Conservation (phyloP, 768 basidiomycete genomes). For the Agrocybe praecox region DNA sequence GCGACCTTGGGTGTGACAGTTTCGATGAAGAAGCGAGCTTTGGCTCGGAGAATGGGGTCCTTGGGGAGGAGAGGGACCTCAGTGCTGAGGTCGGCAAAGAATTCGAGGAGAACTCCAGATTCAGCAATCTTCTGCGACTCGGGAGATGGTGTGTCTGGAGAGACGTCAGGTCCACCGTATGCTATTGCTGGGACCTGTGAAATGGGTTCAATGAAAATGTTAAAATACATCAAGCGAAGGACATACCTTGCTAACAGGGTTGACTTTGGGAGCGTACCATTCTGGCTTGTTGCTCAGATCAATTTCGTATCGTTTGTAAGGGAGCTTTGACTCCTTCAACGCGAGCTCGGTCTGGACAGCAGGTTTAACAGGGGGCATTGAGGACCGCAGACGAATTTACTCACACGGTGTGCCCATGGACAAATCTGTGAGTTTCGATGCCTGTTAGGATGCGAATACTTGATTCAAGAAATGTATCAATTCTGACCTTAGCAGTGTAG, state of each 20-base stretch:
- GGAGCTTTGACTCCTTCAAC: slow-evolving; percentile 53
- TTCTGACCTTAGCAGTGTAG: slow-evolving; percentile 40
- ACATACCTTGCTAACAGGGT: slow-evolving; percentile 65
- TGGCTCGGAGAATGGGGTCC: slow-evolving; percentile 58
- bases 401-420: slow-evolving; percentile 61
- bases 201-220: background rate
- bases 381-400: slow-evolving; percentile 4
- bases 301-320: slow-evolving; percentile 55
- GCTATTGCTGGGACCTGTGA: slow-evolving; percentile 58
- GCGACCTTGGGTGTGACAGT: slow-evolving; percentile 47
- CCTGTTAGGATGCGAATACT: slow-evolving; percentile 4
- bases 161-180: slow-evolving; percentile 60
- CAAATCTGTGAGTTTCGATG: slow-evolving; percentile 42
- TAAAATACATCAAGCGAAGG: background rate
- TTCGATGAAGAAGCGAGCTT: slow-evolving; percentile 66
- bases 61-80: slow-evolving; percentile 49
- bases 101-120: slow-evolving; percentile 67
- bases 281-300: slow-evolving; percentile 68
- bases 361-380: background rate
- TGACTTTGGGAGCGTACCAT: slow-evolving; percentile 68
- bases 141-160: slow-evolving; percentile 58
- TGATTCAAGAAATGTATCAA: background rate
- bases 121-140: slow-evolving; percentile 65
- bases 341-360: slow-evolving; percentile 56
- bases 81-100: slow-evolving; percentile 63